Evolutionary conservation across 2,329 filamentous ascomycete species (phyloP), one percentile per base, ranked within the genome.

Genomic region (Pseudogymnoascus sp.): DNA sequence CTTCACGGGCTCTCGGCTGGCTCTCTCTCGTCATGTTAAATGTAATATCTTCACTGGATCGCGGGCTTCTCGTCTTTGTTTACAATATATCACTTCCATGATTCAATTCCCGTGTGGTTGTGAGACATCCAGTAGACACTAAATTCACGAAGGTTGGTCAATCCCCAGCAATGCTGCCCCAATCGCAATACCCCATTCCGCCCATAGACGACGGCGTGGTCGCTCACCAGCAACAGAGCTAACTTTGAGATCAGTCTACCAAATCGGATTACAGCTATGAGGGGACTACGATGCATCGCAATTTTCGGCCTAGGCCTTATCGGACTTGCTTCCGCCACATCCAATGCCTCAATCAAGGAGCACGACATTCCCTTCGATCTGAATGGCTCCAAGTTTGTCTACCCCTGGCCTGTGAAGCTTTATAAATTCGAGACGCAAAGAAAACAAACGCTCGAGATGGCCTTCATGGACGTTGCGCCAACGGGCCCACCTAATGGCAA

Each of bases 381-480:
- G 14, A 50, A 50, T 30, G 43, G 43, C 25, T 50, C 43, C 12
- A 50, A 30, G 25, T 50, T 30, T 50, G 43, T 50, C n/a, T 82
- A 82, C 65, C 79, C 78, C 18, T 80, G 74, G 68, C 79, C 79
- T 1, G 70, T 80, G 61, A 75, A 80, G 62, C 71, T 78, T 35
- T 80, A 78, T 70, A 72, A 70, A 41, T 77, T 83, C 66, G 71
- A 69, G 1, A 80, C 78, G 39, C 80, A 82, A 68, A 50, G 43
- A 12, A 69, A 71, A 12, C 73, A 77, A 57, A 68, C 74, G n/a
- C 69, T 82, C 25, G 74, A 80, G 41, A 83, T 82, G 80, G 80
- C 79, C 14, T 82, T 81, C 65, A 81, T 83, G 78, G 80, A 83
- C 63, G 66, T 82, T 22, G 58, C 69, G 11, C 77, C 78, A 6